Percentiles rank a stretch among this genome's conserved stretches.
Conservation (phyloP, 1,284 basidiomycete species). For the Apiotrichum brassicae region DNA sequence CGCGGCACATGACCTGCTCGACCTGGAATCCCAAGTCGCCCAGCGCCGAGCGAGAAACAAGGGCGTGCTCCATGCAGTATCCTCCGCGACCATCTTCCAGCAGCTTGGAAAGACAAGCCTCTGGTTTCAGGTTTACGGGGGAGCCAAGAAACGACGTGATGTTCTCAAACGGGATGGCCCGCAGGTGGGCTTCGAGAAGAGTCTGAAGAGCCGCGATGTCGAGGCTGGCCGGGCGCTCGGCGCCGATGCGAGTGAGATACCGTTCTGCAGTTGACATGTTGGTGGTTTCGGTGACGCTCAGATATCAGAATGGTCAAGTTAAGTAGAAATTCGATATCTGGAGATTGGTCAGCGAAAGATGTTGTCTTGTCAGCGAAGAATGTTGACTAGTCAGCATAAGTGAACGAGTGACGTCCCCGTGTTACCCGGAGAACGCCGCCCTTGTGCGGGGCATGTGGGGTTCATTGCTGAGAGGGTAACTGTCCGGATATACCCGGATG, state of each 20-base stretch:
- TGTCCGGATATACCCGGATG: no score
- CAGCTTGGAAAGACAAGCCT: conserved; percentile 6
- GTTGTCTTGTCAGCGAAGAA: no score
- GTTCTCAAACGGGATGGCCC: conserved; percentile 12
- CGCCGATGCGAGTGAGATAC: conserved; percentile 7
- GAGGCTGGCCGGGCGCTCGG: background rate
- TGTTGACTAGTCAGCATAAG: no score
- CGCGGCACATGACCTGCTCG: conserved; percentile 3
- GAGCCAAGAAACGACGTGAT: conserved; percentile 9
- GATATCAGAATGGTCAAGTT: no score
- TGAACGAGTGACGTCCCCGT: no score
- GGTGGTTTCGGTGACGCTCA: no score
- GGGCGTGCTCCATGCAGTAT: conserved; percentile 18
- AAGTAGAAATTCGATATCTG: no score
- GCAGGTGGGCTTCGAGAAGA: conserved; percentile 13
- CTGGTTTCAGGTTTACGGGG: conserved; percentile 4
- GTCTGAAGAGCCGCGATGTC: conserved; percentile 4
- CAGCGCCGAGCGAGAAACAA: conserved; percentile 3
- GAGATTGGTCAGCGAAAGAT: no score
- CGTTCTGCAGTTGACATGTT: conserved; percentile 7
- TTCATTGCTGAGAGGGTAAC: no score
- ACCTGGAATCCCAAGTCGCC: conserved; percentile 5
- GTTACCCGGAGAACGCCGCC: no score
- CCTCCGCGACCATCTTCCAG: conserved; percentile 6
- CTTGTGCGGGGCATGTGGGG: no score